phyloP scores from a whole-genome alignment of 139 green algal species.

The Yamagishiella unicocca region DNA sequence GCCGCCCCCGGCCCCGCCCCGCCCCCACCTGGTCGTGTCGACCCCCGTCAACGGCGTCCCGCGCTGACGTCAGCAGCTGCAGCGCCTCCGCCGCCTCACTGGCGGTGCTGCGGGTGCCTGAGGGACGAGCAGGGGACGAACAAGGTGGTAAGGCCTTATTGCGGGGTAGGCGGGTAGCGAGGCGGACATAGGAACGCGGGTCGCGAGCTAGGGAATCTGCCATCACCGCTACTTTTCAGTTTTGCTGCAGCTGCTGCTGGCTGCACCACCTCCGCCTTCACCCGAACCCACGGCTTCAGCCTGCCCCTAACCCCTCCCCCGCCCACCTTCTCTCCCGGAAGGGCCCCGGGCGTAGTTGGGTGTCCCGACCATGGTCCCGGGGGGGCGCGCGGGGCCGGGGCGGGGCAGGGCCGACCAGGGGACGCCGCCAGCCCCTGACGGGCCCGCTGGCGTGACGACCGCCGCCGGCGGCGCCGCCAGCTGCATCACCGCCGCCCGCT shows the following conservation, averaged over 20 bases:
- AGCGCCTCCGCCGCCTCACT: slow-evolving; percentile 6
- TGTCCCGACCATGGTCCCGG: slow-evolving; percentile 20
- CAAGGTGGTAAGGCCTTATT: neutral
- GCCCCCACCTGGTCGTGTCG: slow-evolving; percentile 6
- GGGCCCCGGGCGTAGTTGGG: slow-evolving; percentile 29
- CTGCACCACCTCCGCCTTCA: too few relatives aligned
- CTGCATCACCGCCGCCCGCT: neutral
- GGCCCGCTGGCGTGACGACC: neutral
- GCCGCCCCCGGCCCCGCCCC: neutral
- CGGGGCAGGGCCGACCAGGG: too few relatives aligned
- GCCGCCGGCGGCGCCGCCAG: slow-evolving; percentile 24
- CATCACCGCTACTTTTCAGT: too few relatives aligned
- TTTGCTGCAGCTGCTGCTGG: too few relatives aligned
- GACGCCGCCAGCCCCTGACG: too few relatives aligned
- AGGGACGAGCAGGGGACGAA: neutral
- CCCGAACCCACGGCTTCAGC: too few relatives aligned
- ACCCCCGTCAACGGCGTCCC: slow-evolving; percentile 29
- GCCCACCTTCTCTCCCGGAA: too few relatives aligned
- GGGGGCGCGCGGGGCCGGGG: neutral
- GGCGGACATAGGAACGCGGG: too few relatives aligned
- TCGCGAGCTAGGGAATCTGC: too few relatives aligned
- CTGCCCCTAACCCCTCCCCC: too few relatives aligned
- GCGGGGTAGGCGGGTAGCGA: too few relatives aligned
- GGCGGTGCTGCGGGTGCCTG: neutral
- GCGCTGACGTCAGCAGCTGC: slow-evolving; percentile 5